These are phyloP conservation scores for Zanthoxylum bungeanum DNA, from an alignment of 345 rosid species.

Conservation along the genomic window DNA sequence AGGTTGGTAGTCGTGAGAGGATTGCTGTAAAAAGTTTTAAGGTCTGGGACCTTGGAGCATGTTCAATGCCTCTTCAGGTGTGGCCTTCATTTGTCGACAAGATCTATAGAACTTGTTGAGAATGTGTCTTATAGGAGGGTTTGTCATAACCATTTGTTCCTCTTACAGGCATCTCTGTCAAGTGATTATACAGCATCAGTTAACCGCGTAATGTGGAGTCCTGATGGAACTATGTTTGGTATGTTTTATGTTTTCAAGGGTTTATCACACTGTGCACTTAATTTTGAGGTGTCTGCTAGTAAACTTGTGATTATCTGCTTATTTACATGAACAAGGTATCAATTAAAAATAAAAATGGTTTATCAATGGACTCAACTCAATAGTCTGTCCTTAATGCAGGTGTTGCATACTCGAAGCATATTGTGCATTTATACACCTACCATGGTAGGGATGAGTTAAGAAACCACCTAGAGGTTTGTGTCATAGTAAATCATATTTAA, in stretches of 20 bases:
- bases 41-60: slow-evolving; percentile 58
- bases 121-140: slow-evolving; percentile 2
- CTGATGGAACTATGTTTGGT: slow-evolving; percentile 85
- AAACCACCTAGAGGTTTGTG: slow-evolving; percentile 70
- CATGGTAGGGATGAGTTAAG: slow-evolving; percentile 61
- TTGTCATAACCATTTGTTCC: slow-evolving; percentile 8
- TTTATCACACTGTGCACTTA: neutral
- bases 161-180: slow-evolving; percentile 51
- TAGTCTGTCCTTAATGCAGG: slow-evolving; percentile 41
- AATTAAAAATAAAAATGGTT: neutral
- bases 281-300: neutral
- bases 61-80: slow-evolving; percentile 70
- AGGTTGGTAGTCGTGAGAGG: slow-evolving; percentile 62
- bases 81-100: slow-evolving; percentile 9
- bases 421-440: slow-evolving; percentile 72
- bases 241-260: slow-evolving; percentile 17
- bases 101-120: slow-evolving; percentile 13
- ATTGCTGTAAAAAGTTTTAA: slow-evolving; percentile 56
- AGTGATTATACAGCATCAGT: slow-evolving; percentile 58
- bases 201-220: slow-evolving; percentile 87
- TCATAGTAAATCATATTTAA: neutral
- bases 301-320: slow-evolving; percentile 6
- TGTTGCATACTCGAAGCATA: slow-evolving; percentile 83
- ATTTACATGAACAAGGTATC: neutral
- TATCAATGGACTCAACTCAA: slow-evolving; percentile 2